Conservation (phyloP, 306 rosid genomes). For the Mimosa bimucronata region DNA sequence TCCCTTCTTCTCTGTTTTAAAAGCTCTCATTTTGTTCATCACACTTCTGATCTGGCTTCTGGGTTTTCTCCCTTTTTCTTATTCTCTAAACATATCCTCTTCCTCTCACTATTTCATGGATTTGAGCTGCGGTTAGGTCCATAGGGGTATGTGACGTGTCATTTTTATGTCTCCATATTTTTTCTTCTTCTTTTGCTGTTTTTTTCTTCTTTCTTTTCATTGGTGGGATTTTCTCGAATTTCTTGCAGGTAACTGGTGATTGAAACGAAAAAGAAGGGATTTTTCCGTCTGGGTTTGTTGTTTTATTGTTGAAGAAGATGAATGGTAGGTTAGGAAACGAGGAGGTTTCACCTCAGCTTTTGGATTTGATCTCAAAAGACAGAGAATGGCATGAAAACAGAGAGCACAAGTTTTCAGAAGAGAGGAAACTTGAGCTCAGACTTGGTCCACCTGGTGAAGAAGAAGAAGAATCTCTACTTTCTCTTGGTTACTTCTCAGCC, state of each 20-base stretch:
- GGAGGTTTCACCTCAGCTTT: conserved; percentile 51
- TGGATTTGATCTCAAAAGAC: conserved; percentile 62
- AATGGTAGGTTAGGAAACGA: conserved; percentile 49
- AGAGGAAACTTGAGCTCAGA: conserved; percentile 77
- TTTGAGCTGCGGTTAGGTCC: conserved; percentile 42
- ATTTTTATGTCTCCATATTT: background rate
- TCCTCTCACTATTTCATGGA: conserved; percentile 21
- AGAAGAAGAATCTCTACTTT: conserved; percentile 48
- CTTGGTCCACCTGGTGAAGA: conserved; percentile 90
- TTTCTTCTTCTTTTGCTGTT: background rate
- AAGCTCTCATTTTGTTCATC: background rate
- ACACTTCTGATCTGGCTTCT: background rate
- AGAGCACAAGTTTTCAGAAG: conserved; percentile 55
- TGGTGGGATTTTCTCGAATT: conserved; percentile 9
- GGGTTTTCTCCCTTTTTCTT: background rate
- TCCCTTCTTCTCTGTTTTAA: background rate
- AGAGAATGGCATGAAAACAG: conserved; percentile 52
- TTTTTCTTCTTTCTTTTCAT: background rate
- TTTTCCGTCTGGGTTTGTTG: conserved; percentile 24
- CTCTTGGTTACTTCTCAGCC: conserved; percentile 49
- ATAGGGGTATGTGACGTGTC: conserved; percentile 29
- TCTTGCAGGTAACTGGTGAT: conserved; percentile 10
- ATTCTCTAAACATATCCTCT: background rate
- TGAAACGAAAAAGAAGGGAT: background rate
- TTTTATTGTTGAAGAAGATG: conserved; percentile 36